phyloP scores from a whole-genome alignment of 768 basidiomycete genomes.

The Tylopilus plumbeoviolaceoides region DNA sequence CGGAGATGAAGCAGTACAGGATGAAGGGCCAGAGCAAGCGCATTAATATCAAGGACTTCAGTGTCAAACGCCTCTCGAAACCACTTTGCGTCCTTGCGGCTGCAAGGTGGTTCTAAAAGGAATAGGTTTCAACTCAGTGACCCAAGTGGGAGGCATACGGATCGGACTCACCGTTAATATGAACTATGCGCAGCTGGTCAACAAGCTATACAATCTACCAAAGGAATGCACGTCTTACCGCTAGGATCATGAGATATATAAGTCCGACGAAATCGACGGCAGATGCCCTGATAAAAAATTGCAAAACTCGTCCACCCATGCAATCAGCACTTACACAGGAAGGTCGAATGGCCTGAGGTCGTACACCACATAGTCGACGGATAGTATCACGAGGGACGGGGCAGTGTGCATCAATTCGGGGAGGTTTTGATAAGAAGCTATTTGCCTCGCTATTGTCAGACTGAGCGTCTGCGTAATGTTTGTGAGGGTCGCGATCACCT shows the following conservation, averaged over 20 bases:
- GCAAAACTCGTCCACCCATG: background rate
- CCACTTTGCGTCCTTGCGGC: constrained; percentile 36
- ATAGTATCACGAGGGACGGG: constrained; percentile 46
- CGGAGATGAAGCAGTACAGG: constrained; percentile 42
- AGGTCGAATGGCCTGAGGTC: constrained; percentile 57
- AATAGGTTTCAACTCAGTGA: background rate
- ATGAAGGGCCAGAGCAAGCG: constrained; percentile 37
- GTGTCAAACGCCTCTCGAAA: constrained; percentile 35
- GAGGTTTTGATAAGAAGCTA: constrained; percentile 28
- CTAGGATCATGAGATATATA: constrained; percentile 43
- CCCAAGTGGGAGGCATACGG: background rate
- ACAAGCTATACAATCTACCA: background rate
- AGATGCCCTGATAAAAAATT: constrained; percentile 37
- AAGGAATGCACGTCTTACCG: constrained; percentile 12
- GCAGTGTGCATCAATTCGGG: constrained; percentile 40
- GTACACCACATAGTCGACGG: constrained; percentile 43
- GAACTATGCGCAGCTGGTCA: constrained; percentile 18
- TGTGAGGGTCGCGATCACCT: constrained; percentile 34
- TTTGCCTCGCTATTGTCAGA: constrained; percentile 28
- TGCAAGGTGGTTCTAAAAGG: constrained; percentile 29
- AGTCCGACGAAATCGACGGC: constrained; percentile 53
- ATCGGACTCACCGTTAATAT: constrained; percentile 23
- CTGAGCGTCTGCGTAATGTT: constrained; percentile 36
- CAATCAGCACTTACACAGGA: constrained; percentile 43
- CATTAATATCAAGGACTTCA: constrained; percentile 36